Conservation (phyloP, 1,139 yeast species). For the Lodderomyces jiufengensis region DNA sequence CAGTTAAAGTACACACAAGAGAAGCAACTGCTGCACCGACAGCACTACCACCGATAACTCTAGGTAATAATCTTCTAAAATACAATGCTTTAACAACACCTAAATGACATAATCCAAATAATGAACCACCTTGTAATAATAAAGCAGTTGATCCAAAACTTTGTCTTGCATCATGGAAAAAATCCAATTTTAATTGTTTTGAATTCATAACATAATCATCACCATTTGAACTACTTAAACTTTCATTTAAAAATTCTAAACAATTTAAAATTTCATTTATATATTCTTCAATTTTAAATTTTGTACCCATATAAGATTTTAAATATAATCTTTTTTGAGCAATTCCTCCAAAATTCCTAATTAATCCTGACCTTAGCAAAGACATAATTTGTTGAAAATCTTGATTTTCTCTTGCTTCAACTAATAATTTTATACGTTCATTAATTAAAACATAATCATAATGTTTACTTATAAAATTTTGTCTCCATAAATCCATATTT, state of each 20-base stretch:
- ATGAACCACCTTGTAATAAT: slow-evolving; percentile 87
- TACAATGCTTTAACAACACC: slow-evolving; percentile 86
- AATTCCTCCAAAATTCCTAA: slow-evolving; percentile 90
- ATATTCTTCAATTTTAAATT: slow-evolving; percentile 82
- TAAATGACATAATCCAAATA: slow-evolving; percentile 88
- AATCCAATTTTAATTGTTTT: slow-evolving; percentile 67
- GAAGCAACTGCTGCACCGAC: slow-evolving; percentile 94
- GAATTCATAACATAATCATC: slow-evolving; percentile 43
- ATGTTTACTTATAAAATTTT: slow-evolving; percentile 74
- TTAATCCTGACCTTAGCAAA: slow-evolving; percentile 73
- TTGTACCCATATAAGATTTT: slow-evolving; percentile 84
- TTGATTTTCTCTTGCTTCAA: slow-evolving; percentile 58
- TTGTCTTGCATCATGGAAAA: slow-evolving; percentile 87
- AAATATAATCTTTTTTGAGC: slow-evolving; percentile 76
- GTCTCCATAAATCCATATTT: slow-evolving; percentile 78
- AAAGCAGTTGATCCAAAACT: slow-evolving; percentile 89
- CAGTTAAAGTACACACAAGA: slow-evolving; percentile 65
- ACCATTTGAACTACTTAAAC: slow-evolving; percentile 27
- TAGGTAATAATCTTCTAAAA: slow-evolving; percentile 70
- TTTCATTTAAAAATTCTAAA: slow-evolving; percentile 51
- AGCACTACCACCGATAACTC: slow-evolving; percentile 89
- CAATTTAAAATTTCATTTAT: slow-evolving; percentile 72
- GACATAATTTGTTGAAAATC: slow-evolving; percentile 62
- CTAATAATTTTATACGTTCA: slow-evolving; percentile 62
- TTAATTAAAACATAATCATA: slow-evolving; percentile 83